Base-by-base conservation (phyloP, 192 early-diverging fungal species). In the Backusella westeae region DNA sequence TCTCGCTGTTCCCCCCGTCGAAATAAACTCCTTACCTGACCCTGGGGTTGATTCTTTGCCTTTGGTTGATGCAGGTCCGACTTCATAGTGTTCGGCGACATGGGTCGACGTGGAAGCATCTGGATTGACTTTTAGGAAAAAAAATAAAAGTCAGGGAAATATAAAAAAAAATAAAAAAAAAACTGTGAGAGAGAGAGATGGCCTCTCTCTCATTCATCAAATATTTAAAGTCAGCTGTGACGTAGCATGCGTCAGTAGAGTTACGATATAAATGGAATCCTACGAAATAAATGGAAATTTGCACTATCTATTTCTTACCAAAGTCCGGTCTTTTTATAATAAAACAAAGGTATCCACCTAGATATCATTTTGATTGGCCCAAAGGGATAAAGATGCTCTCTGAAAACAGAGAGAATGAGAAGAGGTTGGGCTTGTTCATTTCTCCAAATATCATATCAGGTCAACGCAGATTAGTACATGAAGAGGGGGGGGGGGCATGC, bases 11-110 rank as follows among this genome's bases (percentile, higher is more conserved):
- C 7, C 12, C 34, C 66, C 34, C 66, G 63, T 9, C 66, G 26
- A 35, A 35, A 19, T 1, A 17, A 29, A 32, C 36, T 15, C 35
- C 36, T 67, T 74, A 79, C 78, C 78, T 79, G 78, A 42, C 71
- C 90, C 80, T 93, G 91, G 34, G 86, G 89, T 72, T 91, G 89
- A 77, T 86, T 90, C 72, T 88, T 90, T 35, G 90, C 91, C 38
- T 88, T 84, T 49, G 91, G 91, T 76, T 92, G 91, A 80, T 86
- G 87, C 38, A 93, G 41, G 68, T 83, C 84, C 59, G 79, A 77
- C 71, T 81, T 78, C 41, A 72, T 52, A 70, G 36, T 46, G 52
- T 68, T 68, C 44, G 66, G 65, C 23, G 42, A 76, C 35, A 67
- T 69, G 7, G 65, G 65, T 76, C 75, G 75, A 76, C 39, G 75